Evolutionary conservation across 768 basidiomycete species (phyloP), one percentile per base, ranked within the genome.

Genomic region (Pseudohyphozyma bogoriensis): DNA sequence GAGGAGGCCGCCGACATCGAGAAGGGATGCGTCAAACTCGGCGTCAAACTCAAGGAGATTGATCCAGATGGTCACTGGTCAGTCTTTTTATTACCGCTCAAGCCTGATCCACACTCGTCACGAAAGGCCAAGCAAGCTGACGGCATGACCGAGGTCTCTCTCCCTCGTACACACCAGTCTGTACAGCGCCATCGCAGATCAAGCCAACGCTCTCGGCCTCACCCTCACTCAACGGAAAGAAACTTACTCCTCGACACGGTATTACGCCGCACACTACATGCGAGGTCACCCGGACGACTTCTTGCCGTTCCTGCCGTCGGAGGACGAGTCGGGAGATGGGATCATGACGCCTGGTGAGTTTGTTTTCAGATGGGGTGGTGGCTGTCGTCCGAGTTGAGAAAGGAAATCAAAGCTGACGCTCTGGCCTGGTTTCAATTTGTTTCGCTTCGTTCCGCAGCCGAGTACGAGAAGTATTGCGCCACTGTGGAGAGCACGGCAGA

Each of bases 121-220:
- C 31, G 39, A 44, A 4, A 37, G n/a, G 28, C 15, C 36, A n/a
- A n/a, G n/a, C n/a, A n/a, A n/a, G n/a, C n/a, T n/a, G n/a, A n/a
- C n/a, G n/a, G n/a, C n/a, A n/a, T n/a, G n/a, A n/a, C n/a, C n/a
- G n/a, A n/a, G n/a, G n/a, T n/a, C n/a, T n/a, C 26, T n/a, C 11
- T 11, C 6, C 18, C 15, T 7, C 10, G 33, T 33, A 0, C 12
- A 24, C 20, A 12, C 11, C 64, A 68, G 67, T 76, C 83, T 97
- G 33, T 99, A 86, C 76, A 86, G 89, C 50, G 89, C 93, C 13
- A 78, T 97, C 29, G 93, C 89, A 29, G 90, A 97, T 73, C 93
- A 99, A 72, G 82, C 95, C 35, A 78, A 77, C 47, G 69, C 86
- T n/a, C 80, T 91, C 31, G 81, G 82, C 39, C 73, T 90, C 51